These are phyloP conservation scores for Microcera coccophila DNA, from an alignment of 2,329 filamentous ascomycete species.

Conservation along the genomic window DNA sequence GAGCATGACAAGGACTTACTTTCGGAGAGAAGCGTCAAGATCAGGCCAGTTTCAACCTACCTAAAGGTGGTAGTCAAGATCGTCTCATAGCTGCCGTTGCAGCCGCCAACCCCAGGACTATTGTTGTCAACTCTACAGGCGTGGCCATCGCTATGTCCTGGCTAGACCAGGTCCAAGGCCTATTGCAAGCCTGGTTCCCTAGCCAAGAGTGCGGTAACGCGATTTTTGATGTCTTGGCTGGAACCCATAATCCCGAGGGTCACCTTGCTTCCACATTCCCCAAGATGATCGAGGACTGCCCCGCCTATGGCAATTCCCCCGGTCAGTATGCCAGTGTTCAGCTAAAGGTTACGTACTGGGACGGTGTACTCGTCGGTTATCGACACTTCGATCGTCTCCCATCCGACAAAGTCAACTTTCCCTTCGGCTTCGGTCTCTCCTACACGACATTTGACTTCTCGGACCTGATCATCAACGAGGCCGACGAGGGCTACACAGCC, in stretches of 20 bases:
- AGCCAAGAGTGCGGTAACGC: slow-evolving; percentile 67
- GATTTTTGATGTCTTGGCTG: slow-evolving; percentile 63
- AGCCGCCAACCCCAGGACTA: slow-evolving; percentile 54
- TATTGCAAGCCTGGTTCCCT: slow-evolving; percentile 65
- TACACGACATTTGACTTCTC: slow-evolving; percentile 54
- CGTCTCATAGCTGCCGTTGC: slow-evolving; percentile 54
- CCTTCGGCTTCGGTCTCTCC: slow-evolving; percentile 56
- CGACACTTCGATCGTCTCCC: slow-evolving; percentile 61
- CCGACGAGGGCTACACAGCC: slow-evolving; percentile 38
- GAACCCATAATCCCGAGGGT: slow-evolving; percentile 60
- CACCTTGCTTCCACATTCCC: slow-evolving; percentile 64
- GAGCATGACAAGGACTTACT: slow-evolving; percentile 36
- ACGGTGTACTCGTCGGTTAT: slow-evolving; percentile 67
- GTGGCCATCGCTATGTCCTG: slow-evolving; percentile 60
- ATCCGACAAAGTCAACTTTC: slow-evolving; percentile 56
- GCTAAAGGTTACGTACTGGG: slow-evolving; percentile 61
- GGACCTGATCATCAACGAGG: slow-evolving; percentile 43
- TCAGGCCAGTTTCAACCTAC: slow-evolving; percentile 67
- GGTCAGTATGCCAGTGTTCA: slow-evolving; percentile 44
- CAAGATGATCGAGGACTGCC: slow-evolving; percentile 56
- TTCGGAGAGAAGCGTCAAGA: slow-evolving; percentile 60
- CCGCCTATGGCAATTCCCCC: slow-evolving; percentile 59
- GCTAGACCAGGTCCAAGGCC: slow-evolving; percentile 52
- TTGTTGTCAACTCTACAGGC: slow-evolving; percentile 62
- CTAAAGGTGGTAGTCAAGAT: slow-evolving; percentile 56